Conservation (phyloP, 2,329 filamentous ascomycete species). For the Neocatenulostroma microsporum region DNA sequence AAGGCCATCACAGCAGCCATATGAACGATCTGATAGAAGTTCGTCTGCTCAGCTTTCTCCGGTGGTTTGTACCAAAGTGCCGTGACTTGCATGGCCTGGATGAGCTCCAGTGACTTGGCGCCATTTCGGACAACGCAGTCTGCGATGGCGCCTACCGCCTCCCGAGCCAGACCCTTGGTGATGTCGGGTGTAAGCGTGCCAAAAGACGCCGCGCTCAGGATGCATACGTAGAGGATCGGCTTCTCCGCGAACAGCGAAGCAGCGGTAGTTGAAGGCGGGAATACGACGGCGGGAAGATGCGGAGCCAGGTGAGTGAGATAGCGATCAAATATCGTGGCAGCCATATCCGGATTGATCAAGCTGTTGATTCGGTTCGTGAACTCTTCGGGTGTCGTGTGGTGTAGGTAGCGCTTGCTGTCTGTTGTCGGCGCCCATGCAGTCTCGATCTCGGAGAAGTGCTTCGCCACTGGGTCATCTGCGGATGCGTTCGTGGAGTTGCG, state of each 20-base stretch:
- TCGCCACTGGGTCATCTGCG: constrained; percentile 2
- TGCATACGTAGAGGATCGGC: constrained; percentile 52
- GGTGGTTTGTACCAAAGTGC: constrained; percentile 84
- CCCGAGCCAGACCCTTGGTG: constrained; percentile 57
- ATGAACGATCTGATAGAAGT: constrained; percentile 82
- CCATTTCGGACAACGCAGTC: constrained; percentile 67
- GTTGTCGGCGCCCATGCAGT: constrained; percentile 12
- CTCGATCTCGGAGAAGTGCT: constrained; percentile 9
- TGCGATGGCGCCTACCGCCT: constrained; percentile 65
- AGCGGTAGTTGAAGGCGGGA: constrained; percentile 48
- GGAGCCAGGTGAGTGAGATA: constrained; percentile 49
- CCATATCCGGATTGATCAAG: constrained; percentile 46
- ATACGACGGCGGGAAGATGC: constrained; percentile 52
- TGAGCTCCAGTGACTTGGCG: constrained; percentile 73
- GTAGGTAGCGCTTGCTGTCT: constrained; percentile 19
- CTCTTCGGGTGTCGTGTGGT: constrained; percentile 22
- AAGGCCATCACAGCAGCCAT: constrained; percentile 74
- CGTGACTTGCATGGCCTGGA: constrained; percentile 67
- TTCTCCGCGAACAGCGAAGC: constrained; percentile 49
- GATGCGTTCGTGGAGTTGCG: constrained; percentile 1
- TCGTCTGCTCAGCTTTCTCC: constrained; percentile 74
- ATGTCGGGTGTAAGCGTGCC: constrained; percentile 45
- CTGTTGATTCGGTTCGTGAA: constrained; percentile 31
- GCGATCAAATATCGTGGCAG: constrained; percentile 49
- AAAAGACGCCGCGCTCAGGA: constrained; percentile 47